Base-by-base conservation (phyloP, 2,329 filamentous ascomycete genomes). In the Sporothrix variecibatus region DNA sequence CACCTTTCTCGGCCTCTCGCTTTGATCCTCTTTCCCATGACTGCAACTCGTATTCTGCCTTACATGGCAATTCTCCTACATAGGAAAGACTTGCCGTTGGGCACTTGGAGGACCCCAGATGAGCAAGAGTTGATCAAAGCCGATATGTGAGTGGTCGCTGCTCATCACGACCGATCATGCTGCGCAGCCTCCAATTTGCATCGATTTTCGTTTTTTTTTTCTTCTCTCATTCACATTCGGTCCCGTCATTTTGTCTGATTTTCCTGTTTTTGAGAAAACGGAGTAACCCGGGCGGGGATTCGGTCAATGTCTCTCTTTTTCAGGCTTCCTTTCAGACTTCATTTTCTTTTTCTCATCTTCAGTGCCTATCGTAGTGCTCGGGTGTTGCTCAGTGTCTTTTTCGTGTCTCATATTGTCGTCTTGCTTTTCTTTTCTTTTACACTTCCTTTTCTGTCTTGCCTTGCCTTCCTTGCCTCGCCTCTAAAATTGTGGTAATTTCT, bases 401-500 rank as follows among this genome's bases (percentile, higher is more conserved):
- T 9, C 4, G 17, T 60, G 56, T 60, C 4, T 70, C 28, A 26
- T 15, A 56, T 23, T 70, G 26, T 38, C 31, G 43, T 23, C 60
- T 46, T 28, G n/a, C n/a, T 46, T 58, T 40, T 71, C 5, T 2
- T 15, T 53, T 38, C 11, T 26, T 12, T 12, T n/a, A 34, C 34
- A 7, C 15, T 58, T 58, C n/a, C 2, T 71, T 71, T 8, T n/a
- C 31, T 43, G 60, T 65, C 60, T 64, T 64, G 31, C 31, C 58
- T 31, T 11, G 31, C 31, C 23, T 38, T 38, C 26, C 56, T 28
- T 58, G 56, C 56, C 40, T 68, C n/a, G n/a, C 58, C 38, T 67
- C 11, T 67, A n/a, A 67, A 67, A 67, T 67, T 67, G 38, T 26
- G n/a, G 62, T 17, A 67, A 67, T 67, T 46, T 67, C 62, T 28